These are phyloP conservation scores for Eucalyptus curtisii DNA, from an alignment of 345 rosid species.

Conservation along the genomic window DNA sequence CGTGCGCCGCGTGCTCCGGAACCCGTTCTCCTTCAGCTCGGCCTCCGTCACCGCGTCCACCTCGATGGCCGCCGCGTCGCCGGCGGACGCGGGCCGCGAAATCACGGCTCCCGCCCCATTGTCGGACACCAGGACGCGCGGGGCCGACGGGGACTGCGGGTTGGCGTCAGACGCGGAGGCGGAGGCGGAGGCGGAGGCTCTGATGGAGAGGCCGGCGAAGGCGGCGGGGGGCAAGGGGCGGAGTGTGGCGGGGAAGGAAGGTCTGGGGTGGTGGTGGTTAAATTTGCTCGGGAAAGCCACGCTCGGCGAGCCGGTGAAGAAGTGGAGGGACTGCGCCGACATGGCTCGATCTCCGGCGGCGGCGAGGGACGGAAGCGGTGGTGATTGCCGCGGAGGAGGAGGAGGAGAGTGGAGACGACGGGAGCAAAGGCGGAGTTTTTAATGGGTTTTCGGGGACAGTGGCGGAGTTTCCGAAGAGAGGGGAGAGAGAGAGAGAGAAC, in stretches of 20 bases:
- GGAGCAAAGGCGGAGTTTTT: neutral
- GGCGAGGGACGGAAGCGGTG: neutral
- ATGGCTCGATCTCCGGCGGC: conserved; percentile 5
- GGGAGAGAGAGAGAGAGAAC: neutral
- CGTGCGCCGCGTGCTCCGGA: conserved; percentile 93
- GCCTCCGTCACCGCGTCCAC: conserved; percentile 90
- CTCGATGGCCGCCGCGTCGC: conserved; percentile 19
- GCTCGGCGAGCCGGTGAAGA: conserved; percentile 23
- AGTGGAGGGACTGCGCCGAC: conserved; percentile 72
- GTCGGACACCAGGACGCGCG: conserved; percentile 27
- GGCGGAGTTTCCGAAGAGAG: conserved; percentile 32
- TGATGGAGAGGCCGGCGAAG: conserved; percentile 13
- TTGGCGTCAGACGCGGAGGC: conserved; percentile 2
- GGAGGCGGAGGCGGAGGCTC: conserved; percentile 9
- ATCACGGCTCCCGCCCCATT: conserved; percentile 33
- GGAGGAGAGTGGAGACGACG: neutral
- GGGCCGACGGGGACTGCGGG: conserved; percentile 6
- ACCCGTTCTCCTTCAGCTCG: conserved; percentile 98
- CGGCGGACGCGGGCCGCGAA: neutral
- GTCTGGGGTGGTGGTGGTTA: neutral
- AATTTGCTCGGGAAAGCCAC: conserved; percentile 22
- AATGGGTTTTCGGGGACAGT: neutral
- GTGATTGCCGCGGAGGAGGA: neutral
- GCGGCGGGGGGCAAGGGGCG: conserved; percentile 1
- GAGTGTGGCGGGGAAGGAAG: conserved; percentile 15